phyloP scores from a whole-genome alignment of 2,329 filamentous ascomycete genomes.

The Karstenula rhodostoma region DNA sequence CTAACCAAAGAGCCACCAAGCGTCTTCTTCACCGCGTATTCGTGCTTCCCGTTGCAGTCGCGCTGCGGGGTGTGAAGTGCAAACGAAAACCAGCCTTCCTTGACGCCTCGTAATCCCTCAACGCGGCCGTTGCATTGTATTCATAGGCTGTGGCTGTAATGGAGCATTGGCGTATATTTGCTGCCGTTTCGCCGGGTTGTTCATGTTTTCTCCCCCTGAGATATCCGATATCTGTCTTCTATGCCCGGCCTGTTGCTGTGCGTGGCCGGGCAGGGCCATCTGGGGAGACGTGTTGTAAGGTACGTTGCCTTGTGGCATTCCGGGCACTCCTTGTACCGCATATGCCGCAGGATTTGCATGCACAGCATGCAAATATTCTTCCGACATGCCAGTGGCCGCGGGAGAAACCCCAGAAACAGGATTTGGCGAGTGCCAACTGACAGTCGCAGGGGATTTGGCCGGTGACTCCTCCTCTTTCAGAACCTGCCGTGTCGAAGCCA shows the following conservation, averaged over 20 bases:
- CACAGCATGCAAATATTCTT: constrained; percentile 57
- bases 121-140: constrained; percentile 59
- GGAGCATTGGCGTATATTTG: constrained; percentile 60
- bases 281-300: constrained; percentile 52
- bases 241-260: constrained; percentile 49
- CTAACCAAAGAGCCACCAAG: background rate
- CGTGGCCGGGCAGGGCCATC: constrained; percentile 43
- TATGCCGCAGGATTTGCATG: constrained; percentile 52
- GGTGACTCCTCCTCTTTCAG: constrained; percentile 71
- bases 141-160: constrained; percentile 55
- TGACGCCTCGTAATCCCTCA: constrained; percentile 25
- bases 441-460: constrained; percentile 66
- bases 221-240: constrained; percentile 69
- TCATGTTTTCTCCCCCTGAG: constrained; percentile 61
- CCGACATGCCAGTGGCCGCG: constrained; percentile 50
- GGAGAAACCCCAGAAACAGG: constrained; percentile 66
- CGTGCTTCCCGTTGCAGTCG: background rate
- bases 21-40: background rate
- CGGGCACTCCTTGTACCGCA: constrained; percentile 37
- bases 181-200: constrained; percentile 64
- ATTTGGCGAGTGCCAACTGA: constrained; percentile 69
- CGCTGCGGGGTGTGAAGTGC: background rate
- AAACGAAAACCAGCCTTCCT: background rate
- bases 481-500: constrained; percentile 62
- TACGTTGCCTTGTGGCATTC: constrained; percentile 34